These are phyloP conservation scores for Silene vulgaris DNA, from an alignment of 179 eudicot genomes.

Conservation along the genomic window DNA sequence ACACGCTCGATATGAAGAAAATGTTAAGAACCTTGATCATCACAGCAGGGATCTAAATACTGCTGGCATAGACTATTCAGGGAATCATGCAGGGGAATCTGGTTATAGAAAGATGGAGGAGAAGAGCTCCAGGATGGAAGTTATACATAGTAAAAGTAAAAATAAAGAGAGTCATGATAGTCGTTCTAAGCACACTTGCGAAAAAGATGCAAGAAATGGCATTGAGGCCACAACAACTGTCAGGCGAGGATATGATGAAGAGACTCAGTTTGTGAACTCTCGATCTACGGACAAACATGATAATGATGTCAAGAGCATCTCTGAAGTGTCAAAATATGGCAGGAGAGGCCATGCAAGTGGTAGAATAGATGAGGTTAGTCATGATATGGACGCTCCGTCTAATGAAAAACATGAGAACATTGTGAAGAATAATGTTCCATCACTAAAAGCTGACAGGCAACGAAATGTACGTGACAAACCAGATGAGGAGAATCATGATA, in stretches of 20 bases:
- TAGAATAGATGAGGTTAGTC: constrained; percentile 30
- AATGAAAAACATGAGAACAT: constrained; percentile 29
- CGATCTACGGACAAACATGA: constrained; percentile 27
- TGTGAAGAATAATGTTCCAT: constrained; percentile 22
- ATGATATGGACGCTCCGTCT: constrained; percentile 28
- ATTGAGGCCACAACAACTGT: constrained; percentile 30
- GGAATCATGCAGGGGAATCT: constrained; percentile 36
- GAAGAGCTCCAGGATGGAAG: constrained; percentile 29
- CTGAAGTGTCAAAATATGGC: constrained; percentile 32
- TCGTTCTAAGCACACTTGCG: constrained; percentile 24
- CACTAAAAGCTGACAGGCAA: constrained; percentile 35
- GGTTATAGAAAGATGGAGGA: constrained; percentile 42
- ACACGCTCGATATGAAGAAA: constrained; percentile 26
- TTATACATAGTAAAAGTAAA: constrained; percentile 33
- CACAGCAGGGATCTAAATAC: constrained; percentile 26
- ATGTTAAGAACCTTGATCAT: constrained; percentile 27
- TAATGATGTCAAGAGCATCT: constrained; percentile 27
- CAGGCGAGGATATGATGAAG: constrained; percentile 37
- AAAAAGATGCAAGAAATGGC: constrained; percentile 28
- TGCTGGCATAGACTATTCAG: constrained; percentile 26
- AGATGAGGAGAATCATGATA: constrained; percentile 33
- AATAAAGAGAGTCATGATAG: constrained; percentile 35
- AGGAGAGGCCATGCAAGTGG: constrained; percentile 37
- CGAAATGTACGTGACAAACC: constrained; percentile 33
- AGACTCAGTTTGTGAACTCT: constrained; percentile 23